Evolutionary conservation across 805 yeast genomes (phyloP), one percentile per base, ranked within the genome.

Genomic region (Kuraishia borneana): DNA sequence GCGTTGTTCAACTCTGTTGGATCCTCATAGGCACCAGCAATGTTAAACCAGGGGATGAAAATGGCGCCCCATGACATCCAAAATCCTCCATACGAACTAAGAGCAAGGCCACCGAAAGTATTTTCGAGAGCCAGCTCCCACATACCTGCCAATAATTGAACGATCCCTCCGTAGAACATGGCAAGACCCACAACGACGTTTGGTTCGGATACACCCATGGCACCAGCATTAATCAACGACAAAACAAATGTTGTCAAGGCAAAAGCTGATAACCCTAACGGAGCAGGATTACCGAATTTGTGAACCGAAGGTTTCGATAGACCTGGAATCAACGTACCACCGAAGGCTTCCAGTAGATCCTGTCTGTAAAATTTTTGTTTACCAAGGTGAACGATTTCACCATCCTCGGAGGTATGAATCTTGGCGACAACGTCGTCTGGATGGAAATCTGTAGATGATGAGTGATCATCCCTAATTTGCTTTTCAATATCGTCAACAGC

Each of bases 241-340:
- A 80, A 62, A 20, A 77, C 80, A 51, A 80, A 72, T 30, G 81
- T 73, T 17, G 82, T 73, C 43, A 75, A 58, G 12, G 84, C 83
- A 55, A 80, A 80, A 18, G 80, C 83, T 20, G 76, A 70, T 38
- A 81, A 59, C 12, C 88, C 89, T 41, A 80, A 58, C 17, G 88
- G 88, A 31, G 81, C 82, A 18, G 89, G 88, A 46, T 80, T 80
- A 38, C 79, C 88, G 58, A 70, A 64, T 40, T 66, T 65, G 45
- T 77, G 76, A 6, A 59, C 50, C 12, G 89, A 68, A 4, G 73
- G 68, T n/a, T 69, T 65, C 20, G 71, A 54, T 36, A 63, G 31
- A 63, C 84, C 89, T 18, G 92, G 84, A 43, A 76, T 76, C 51
- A 82, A 60, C 14, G 81, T 67, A 76, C 95, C 95, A 54, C 94